Conservation (phyloP, 2,329 filamentous ascomycete genomes). For the Pseudogymnoascus sp. region DNA sequence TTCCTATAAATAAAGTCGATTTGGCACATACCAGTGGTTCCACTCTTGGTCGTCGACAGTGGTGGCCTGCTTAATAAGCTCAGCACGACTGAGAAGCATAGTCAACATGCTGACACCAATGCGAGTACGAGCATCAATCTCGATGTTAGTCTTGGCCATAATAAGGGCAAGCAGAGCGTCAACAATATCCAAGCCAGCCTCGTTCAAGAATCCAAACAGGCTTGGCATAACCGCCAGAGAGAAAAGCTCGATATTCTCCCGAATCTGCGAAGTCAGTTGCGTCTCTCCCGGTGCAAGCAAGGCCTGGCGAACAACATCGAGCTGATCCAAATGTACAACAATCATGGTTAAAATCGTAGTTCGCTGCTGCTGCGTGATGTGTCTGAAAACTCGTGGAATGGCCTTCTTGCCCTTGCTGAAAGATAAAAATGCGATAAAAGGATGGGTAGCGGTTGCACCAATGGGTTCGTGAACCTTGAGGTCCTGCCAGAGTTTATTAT, state of each 20-base stretch:
- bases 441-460: slow-evolving; percentile 64
- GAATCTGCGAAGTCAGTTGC: slow-evolving; percentile 65
- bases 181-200: slow-evolving; percentile 84
- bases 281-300: slow-evolving; percentile 66
- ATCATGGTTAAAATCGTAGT: slow-evolving; percentile 96
- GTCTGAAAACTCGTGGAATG: slow-evolving; percentile 88
- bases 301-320: slow-evolving; percentile 81
- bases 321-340: slow-evolving; percentile 80
- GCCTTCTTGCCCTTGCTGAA: slow-evolving; percentile 95
- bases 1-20: not conserved
- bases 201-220: slow-evolving; percentile 81
- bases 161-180: slow-evolving; percentile 83
- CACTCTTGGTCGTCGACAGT: slow-evolving; percentile 64
- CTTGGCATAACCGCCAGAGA: slow-evolving; percentile 81
- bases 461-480: slow-evolving; percentile 93
- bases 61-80: slow-evolving; percentile 80
- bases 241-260: slow-evolving; percentile 91
- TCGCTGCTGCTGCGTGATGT: slow-evolving; percentile 85
- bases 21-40: slow-evolving; percentile 62
- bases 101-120: slow-evolving; percentile 86
- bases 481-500: slow-evolving; percentile 72
- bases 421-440: slow-evolving; percentile 92
- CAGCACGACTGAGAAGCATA: slow-evolving; percentile 87
- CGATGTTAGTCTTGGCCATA: slow-evolving; percentile 72
- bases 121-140: slow-evolving; percentile 75